Percentiles rank a stretch among this genome's conserved stretches.
Conservation (phyloP, 371 early-diverging fungal genomes). For the Capniomyces stellatus region DNA sequence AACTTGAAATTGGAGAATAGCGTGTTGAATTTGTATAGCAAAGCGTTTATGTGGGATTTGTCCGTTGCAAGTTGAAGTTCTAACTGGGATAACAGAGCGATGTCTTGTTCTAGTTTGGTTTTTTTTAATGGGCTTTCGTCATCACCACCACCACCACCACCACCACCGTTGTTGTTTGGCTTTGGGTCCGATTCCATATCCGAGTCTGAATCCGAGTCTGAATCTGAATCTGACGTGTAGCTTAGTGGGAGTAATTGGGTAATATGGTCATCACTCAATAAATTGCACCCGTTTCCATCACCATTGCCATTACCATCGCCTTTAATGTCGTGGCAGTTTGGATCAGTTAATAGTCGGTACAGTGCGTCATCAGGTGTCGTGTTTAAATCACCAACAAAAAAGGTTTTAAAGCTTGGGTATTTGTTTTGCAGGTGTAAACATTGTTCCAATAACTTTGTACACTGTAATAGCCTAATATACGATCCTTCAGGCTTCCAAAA, state of each 20-base stretch:
- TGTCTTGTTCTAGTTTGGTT: slow-evolving; percentile 13
- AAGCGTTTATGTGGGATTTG: too few species aligned
- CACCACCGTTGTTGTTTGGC: not conserved
- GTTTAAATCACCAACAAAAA: slow-evolving; percentile 23
- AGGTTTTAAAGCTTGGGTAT: slow-evolving; percentile 7
- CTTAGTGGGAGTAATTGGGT: slow-evolving; percentile 4
- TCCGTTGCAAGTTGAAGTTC: too few species aligned
- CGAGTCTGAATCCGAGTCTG: too few species aligned
- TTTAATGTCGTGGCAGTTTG: not conserved
- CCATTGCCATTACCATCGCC: not conserved
- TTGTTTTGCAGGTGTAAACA: not conserved
- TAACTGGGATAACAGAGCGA: too few species aligned
- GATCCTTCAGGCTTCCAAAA: slow-evolving; percentile 28
- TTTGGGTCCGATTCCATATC: too few species aligned
- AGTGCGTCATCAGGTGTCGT: slow-evolving; percentile 25
- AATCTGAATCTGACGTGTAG: slow-evolving; percentile 3
- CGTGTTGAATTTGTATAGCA: slow-evolving; percentile 9
- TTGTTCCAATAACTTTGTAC: slow-evolving; percentile 7
- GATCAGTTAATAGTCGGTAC: slow-evolving; percentile 14
- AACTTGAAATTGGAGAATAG: slow-evolving; percentile 5
- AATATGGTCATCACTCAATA: not conserved
- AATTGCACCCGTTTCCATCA: not conserved
- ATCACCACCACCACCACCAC: not conserved
- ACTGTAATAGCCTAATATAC: slow-evolving; percentile 20
- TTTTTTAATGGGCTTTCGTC: not conserved